A percentile compares a stretch with the other conserved stretches of the same genome.
Evolutionary conservation across 1,139 yeast genomes (phyloP).

Genomic region (Taiozyma sp.): DNA sequence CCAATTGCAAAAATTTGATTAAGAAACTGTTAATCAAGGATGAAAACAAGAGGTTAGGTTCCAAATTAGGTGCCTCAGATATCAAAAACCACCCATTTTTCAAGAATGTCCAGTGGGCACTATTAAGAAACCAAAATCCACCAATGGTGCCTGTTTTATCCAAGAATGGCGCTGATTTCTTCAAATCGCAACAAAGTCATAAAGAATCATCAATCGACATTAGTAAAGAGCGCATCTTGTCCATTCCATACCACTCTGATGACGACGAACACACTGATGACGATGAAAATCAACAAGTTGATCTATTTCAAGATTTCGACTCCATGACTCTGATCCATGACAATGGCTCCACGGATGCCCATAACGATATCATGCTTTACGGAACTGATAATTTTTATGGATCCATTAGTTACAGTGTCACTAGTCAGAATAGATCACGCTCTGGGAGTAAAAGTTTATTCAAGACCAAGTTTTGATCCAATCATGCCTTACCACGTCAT

Average conservation of each 20-base stretch:
- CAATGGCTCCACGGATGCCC: conserved; percentile 36
- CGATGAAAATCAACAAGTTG: conserved; percentile 30
- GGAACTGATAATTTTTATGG: conserved; percentile 56
- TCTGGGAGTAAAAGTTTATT: conserved; percentile 34
- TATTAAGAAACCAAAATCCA: conserved; percentile 85
- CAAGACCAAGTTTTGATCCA: conserved; percentile 29
- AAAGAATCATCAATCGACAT: conserved; percentile 22
- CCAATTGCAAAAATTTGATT: conserved; percentile 73
- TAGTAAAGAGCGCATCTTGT: conserved; percentile 31
- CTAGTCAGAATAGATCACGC: conserved; percentile 35
- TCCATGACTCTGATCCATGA: conserved; percentile 86
- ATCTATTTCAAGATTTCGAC: conserved; percentile 85
- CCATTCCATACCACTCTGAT: conserved; percentile 23
- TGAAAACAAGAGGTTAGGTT: conserved; percentile 83
- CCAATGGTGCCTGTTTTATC: conserved; percentile 91
- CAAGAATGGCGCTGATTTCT: conserved; percentile 43
- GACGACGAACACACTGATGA: conserved; percentile 27
- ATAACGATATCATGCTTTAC: conserved; percentile 40
- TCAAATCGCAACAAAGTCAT: conserved; percentile 18
- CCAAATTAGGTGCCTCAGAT: conserved; percentile 92
- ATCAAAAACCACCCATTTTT: conserved; percentile 87
- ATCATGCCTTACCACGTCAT: too few species aligned
- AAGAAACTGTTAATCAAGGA: conserved; percentile 83
- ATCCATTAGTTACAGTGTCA: conserved; percentile 62
- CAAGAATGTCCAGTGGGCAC: conserved; percentile 92